Evolutionary conservation across 2,329 filamentous ascomycete genomes (phyloP).

Genomic region (Drechmeria coniospora): DNA sequence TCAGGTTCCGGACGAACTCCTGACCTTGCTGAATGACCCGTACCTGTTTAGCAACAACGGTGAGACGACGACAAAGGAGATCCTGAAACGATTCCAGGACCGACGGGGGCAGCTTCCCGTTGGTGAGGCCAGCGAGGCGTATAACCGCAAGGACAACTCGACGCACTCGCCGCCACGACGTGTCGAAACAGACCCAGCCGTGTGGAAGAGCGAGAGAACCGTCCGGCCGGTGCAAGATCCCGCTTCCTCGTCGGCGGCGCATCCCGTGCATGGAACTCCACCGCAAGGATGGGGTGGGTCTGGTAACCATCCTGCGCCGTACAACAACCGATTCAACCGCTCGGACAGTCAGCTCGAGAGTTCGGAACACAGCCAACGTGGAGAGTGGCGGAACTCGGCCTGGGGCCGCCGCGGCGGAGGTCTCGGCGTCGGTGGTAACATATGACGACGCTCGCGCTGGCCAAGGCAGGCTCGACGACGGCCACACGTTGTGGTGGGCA

Average conservation of each 20-base stretch:
- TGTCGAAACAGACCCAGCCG: conserved; percentile 76
- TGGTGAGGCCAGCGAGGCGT: conserved; percentile 41
- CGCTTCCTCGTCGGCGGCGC: conserved; percentile 22
- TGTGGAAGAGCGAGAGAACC: conserved; percentile 71
- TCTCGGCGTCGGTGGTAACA: conserved; percentile 31
- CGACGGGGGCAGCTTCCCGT: conserved; percentile 46
- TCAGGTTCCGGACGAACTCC: conserved; percentile 88
- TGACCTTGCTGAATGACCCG: conserved; percentile 71
- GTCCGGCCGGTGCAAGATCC: conserved; percentile 62
- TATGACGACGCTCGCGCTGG: conserved; percentile 12
- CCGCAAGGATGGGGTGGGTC: conserved; percentile 32
- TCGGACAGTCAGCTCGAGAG: conserved; percentile 25
- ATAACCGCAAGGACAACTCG: conserved; percentile 42
- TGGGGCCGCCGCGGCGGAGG: conserved; percentile 35
- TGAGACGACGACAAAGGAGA: conserved; percentile 93
- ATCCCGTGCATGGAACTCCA: conserved; percentile 28
- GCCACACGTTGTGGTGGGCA: conserved; percentile 1
- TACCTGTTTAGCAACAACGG: conserved; percentile 65
- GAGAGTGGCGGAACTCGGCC: conserved; percentile 43
- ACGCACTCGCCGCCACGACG: conserved; percentile 38
- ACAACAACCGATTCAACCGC: conserved; percentile 27
- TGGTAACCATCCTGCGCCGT: conserved; percentile 30
- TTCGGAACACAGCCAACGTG: conserved; percentile 27
- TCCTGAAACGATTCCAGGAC: conserved; percentile 83
- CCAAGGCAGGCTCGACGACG: conserved; percentile 2